Conservation (phyloP, 768 basidiomycete species). For the Lactifluus rugatus region DNA sequence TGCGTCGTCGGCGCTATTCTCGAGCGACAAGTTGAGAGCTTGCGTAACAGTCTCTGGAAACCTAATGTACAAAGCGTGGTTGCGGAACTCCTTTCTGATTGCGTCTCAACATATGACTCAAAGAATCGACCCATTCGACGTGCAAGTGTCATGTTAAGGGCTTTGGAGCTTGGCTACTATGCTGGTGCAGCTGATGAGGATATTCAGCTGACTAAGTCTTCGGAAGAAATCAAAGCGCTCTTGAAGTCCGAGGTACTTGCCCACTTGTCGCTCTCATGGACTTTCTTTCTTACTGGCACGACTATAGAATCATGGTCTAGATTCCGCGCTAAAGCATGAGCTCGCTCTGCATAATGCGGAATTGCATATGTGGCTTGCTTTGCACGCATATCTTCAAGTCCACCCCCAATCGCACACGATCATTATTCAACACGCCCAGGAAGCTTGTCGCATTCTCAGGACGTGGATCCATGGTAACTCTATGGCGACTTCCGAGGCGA, state of each 20-base stretch:
- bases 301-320: slow-evolving; percentile 25
- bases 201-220: neutral
- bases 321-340: slow-evolving; percentile 24
- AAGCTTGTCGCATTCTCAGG: slow-evolving; percentile 43
- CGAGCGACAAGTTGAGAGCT: slow-evolving; percentile 48
- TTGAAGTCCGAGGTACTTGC: slow-evolving; percentile 26
- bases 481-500: neutral
- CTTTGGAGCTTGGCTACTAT: slow-evolving; percentile 45
- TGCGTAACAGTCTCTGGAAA: slow-evolving; percentile 51
- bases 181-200: slow-evolving; percentile 19
- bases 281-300: neutral
- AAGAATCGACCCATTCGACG: slow-evolving; percentile 46
- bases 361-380: slow-evolving; percentile 56
- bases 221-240: slow-evolving; percentile 28
- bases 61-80: slow-evolving; percentile 38
- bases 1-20: slow-evolving; percentile 44
- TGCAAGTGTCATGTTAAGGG: slow-evolving; percentile 45
- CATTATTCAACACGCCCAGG: slow-evolving; percentile 43
- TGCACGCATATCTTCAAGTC: slow-evolving; percentile 55
- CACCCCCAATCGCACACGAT: slow-evolving; percentile 35
- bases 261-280: neutral
- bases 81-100: slow-evolving; percentile 37
- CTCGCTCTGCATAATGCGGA: slow-evolving; percentile 42
- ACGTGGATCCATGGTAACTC: slow-evolving; percentile 24
- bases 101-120: slow-evolving; percentile 39